Conservation (phyloP, 1,284 basidiomycete species). For the Phlebopus sp. region DNA sequence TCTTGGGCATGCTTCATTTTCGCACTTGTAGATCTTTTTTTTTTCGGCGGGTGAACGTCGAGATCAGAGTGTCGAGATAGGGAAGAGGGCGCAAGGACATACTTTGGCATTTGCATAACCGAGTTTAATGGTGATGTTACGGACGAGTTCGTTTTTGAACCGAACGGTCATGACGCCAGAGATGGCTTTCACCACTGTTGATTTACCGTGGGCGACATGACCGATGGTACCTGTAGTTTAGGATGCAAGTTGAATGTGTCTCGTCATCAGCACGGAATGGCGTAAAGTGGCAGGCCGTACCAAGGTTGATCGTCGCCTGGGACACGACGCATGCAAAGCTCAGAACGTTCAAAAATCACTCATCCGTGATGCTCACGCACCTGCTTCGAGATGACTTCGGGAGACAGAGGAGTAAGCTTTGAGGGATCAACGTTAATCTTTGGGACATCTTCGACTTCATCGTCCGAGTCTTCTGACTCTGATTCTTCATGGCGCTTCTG, state of each 20-base stretch:
- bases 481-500: constrained; percentile 63
- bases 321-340: not conserved
- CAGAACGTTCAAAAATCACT: not conserved
- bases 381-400: constrained; percentile 97
- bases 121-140: constrained; percentile 99
- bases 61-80: not conserved
- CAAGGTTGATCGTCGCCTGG: constrained; percentile 84
- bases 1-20: constrained; percentile 88
- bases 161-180: constrained; percentile 99
- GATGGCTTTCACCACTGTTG: constrained; percentile 98
- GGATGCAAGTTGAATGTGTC: constrained; percentile 10
- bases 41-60: constrained; percentile 18
- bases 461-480: constrained; percentile 67
- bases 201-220: constrained; percentile 98
- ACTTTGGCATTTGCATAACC: constrained; percentile 99
- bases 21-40: constrained; percentile 93
- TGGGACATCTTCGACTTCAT: constrained; percentile 50
- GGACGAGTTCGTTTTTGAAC: constrained; percentile 98
- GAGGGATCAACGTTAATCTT: constrained; percentile 73
- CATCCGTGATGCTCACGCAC: constrained; percentile 44
- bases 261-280: constrained; percentile 1
- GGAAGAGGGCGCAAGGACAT: constrained; percentile 26
- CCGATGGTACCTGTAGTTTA: constrained; percentile 80
- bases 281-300: constrained; percentile 39
- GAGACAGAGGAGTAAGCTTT: constrained; percentile 87